Evolutionary conservation across 179 eudicot genomes (phyloP).

Genomic region (Spinacia oleracea): DNA sequence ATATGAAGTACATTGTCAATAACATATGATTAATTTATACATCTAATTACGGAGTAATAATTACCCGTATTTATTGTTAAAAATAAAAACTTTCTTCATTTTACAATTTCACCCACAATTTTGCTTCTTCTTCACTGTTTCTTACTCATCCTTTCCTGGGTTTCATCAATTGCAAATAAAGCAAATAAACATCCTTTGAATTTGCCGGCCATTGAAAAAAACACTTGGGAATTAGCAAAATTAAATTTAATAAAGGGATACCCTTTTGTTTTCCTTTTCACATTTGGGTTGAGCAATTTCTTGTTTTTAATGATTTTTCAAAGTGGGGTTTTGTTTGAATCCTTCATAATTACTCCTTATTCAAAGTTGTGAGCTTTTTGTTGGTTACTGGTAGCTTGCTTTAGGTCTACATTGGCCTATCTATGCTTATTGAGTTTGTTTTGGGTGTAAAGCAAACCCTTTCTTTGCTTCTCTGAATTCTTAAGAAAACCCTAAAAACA

Average conservation of each 20-base stretch:
- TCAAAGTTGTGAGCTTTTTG: constrained; percentile 24
- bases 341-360: constrained; percentile 49
- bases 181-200: constrained; percentile 16
- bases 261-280: constrained; percentile 16
- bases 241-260: background rate
- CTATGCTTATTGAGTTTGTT: constrained; percentile 42
- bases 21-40: background rate
- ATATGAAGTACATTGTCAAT: no score
- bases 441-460: constrained; percentile 30
- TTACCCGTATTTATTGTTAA: background rate
- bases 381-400: constrained; percentile 16
- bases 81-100: no score
- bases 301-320: no score
- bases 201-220: constrained; percentile 4
- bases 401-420: constrained; percentile 48
- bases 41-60: background rate
- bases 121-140: constrained; percentile 36
- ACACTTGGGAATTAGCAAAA: constrained; percentile 18
- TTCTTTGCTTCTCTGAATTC: constrained; percentile 42
- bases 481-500: no score
- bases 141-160: constrained; percentile 15
- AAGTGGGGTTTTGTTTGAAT: constrained; percentile 25
- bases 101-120: background rate
- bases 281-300: constrained; percentile 34
- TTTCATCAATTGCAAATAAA: constrained; percentile 57